phyloP scores from a whole-genome alignment of 1,284 basidiomycete species.

The Cryptococcus neoformans region DNA sequence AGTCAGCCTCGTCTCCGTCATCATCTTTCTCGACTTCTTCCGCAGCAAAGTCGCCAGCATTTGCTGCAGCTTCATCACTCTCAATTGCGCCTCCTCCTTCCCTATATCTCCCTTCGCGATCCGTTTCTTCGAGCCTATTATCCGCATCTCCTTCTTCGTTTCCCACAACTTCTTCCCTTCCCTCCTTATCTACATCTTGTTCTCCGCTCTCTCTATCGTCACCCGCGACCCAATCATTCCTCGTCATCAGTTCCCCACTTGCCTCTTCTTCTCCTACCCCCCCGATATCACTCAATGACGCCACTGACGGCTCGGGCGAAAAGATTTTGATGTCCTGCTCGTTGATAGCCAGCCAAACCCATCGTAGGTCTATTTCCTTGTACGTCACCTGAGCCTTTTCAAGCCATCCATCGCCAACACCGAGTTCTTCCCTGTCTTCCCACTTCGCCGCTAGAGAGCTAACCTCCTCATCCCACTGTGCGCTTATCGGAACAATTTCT shows the following conservation, averaged over 20 bases:
- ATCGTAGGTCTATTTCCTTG: slow-evolving; percentile 19
- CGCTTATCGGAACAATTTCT: background rate
- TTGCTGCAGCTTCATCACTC: background rate
- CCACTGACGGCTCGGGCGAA: background rate
- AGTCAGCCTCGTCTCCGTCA: background rate
- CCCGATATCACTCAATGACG: background rate
- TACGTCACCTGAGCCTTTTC: slow-evolving; percentile 16
- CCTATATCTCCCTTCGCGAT: background rate
- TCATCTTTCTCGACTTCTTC: background rate
- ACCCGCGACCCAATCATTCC: background rate
- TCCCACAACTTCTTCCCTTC: background rate
- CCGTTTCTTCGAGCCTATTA: background rate
- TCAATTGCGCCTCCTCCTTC: background rate
- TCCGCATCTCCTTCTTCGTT: background rate
- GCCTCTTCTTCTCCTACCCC: background rate
- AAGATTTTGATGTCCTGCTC: background rate
- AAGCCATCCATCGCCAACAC: slow-evolving; percentile 2
- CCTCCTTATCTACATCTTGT: background rate
- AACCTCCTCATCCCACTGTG: slow-evolving; percentile 17
- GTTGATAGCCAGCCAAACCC: slow-evolving; percentile 27
- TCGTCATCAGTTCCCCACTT: no score
- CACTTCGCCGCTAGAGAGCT: background rate
- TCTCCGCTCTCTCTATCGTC: background rate
- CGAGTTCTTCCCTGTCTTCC: background rate
- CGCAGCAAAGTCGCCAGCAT: background rate